phyloP scores from a whole-genome alignment of 2,329 filamentous ascomycete genomes.

The Paecilomyces sp. region DNA sequence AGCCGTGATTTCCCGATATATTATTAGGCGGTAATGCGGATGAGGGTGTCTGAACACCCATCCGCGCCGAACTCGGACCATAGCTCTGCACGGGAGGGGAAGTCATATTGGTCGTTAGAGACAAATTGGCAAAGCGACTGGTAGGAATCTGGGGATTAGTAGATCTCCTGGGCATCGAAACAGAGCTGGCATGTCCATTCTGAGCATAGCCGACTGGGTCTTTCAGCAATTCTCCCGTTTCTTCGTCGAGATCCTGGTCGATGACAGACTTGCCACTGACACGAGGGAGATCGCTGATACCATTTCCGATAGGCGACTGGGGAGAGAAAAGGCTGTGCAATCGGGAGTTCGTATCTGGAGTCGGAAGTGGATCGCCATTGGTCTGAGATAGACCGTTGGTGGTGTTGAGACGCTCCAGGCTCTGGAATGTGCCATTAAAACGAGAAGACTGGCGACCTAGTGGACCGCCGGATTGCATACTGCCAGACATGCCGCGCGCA shows the following conservation, averaged over 20 bases:
- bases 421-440: slow-evolving; percentile 56
- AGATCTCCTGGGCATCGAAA: slow-evolving; percentile 50
- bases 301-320: slow-evolving; percentile 52
- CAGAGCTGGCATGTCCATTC: slow-evolving; percentile 48
- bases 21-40: slow-evolving; percentile 53
- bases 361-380: slow-evolving; percentile 46
- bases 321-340: slow-evolving; percentile 55
- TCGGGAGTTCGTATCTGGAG: slow-evolving; percentile 42
- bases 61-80: slow-evolving; percentile 40
- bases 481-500: slow-evolving; percentile 24
- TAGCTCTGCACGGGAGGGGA: slow-evolving; percentile 52
- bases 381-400: slow-evolving; percentile 36
- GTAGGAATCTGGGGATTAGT: slow-evolving; percentile 68
- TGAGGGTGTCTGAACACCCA: slow-evolving; percentile 44
- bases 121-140: slow-evolving; percentile 60
- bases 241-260: slow-evolving; percentile 57
- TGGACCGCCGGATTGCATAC: slow-evolving; percentile 30
- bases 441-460: slow-evolving; percentile 49
- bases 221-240: slow-evolving; percentile 55
- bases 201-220: slow-evolving; percentile 63
- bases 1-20: slow-evolving; percentile 44
- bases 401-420: slow-evolving; percentile 50
- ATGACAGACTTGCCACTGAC: slow-evolving; percentile 57
- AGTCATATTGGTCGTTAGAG: slow-evolving; percentile 60
- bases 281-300: slow-evolving; percentile 44